Percentiles rank a stretch among this genome's conserved stretches.
Evolutionary conservation across 495 filamentous ascomycete genomes (phyloP).

Genomic region (Neurospora sp.): DNA sequence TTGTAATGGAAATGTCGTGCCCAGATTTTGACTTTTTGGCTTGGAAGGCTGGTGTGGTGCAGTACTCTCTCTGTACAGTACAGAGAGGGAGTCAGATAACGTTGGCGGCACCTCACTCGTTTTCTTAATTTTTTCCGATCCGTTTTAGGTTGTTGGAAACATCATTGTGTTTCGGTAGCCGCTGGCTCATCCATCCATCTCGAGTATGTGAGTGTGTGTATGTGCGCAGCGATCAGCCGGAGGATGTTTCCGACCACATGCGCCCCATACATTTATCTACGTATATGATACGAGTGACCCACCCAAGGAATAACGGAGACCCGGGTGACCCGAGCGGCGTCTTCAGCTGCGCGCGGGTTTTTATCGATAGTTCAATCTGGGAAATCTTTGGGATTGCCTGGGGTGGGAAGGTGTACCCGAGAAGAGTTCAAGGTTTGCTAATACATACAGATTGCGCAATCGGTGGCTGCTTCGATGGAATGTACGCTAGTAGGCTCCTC

Average conservation of each 20-base stretch:
- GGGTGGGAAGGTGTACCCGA: neutral
- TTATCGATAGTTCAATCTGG: neutral
- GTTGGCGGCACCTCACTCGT: neutral
- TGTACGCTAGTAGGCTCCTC: too few relatives aligned
- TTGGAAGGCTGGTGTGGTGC: neutral
- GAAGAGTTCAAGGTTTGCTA: neutral
- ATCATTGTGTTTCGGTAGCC: neutral
- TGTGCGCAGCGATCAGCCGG: neutral
- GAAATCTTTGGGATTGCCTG: neutral
- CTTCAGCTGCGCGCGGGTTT: neutral
- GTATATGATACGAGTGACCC: neutral
- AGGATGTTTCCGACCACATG: neutral
- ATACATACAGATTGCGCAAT: neutral
- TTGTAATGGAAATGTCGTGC: neutral
- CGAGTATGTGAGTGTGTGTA: neutral
- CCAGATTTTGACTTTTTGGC: neutral
- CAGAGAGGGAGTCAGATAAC: neutral
- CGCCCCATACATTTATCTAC: neutral
- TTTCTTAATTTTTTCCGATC: neutral
- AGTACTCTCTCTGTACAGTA: neutral
- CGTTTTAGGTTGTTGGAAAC: neutral
- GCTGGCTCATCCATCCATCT: neutral
- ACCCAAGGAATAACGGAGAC: neutral
- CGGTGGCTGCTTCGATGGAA: neutral
- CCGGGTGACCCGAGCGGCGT: neutral